Percentiles rank a stretch among this genome's conserved stretches.
These are phyloP conservation scores for Salix dunnii DNA, from an alignment of 345 rosid species.

Conservation along the genomic window DNA sequence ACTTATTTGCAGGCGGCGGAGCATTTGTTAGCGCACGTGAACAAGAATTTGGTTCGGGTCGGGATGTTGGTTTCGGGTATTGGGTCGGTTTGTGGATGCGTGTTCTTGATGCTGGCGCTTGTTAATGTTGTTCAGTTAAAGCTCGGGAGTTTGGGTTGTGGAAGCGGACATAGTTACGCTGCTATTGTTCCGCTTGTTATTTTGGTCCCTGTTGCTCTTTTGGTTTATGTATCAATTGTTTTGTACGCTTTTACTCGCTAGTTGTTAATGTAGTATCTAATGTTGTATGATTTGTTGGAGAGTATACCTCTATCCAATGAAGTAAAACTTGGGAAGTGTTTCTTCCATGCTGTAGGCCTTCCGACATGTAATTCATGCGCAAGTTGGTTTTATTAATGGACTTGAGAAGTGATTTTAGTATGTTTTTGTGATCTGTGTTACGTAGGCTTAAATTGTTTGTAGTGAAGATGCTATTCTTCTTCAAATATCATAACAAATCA, in stretches of 20 bases:
- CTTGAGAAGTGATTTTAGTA: background rate
- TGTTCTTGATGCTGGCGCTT: constrained; percentile 70
- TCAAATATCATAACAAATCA: no score
- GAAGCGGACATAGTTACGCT: constrained; percentile 56
- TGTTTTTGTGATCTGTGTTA: background rate
- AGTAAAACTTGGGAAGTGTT: background rate
- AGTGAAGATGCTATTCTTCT: no score
- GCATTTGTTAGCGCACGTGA: constrained; percentile 30
- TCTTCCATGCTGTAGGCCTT: background rate
- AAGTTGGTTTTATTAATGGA: background rate
- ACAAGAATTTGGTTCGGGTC: constrained; percentile 52
- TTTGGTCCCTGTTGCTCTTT: constrained; percentile 54
- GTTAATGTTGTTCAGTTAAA: constrained; percentile 74
- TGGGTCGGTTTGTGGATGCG: constrained; percentile 71
- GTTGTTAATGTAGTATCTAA: background rate
- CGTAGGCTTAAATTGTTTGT: no score
- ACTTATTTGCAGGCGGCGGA: constrained; percentile 11
- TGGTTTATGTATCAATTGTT: constrained; percentile 52
- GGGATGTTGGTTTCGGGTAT: constrained; percentile 73
- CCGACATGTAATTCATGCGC: background rate
- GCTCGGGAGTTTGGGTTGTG: constrained; percentile 69
- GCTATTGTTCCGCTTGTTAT: constrained; percentile 73
- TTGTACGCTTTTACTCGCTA: constrained; percentile 67
- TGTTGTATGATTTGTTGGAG: background rate
- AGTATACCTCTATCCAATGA: background rate